Percentiles rank a stretch among this genome's conserved stretches.
Evolutionary conservation across 2,329 filamentous ascomycete species (phyloP).

Genomic region (Monosporascus sp.): DNA sequence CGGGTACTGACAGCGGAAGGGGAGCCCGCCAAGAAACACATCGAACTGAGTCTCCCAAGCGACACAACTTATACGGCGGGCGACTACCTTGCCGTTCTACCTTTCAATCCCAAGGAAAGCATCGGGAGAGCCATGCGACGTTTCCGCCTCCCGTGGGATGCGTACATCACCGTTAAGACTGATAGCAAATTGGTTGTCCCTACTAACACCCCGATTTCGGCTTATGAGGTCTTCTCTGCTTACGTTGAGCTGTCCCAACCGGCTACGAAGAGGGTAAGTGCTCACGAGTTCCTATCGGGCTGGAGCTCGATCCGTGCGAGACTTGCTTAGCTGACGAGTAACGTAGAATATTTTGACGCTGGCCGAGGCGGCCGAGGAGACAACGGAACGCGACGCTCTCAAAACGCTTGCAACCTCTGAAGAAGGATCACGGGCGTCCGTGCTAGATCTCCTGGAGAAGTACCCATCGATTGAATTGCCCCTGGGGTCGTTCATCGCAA

Average conservation of each 20-base stretch:
- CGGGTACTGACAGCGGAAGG: slow-evolving; percentile 44
- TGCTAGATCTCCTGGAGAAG: slow-evolving; percentile 65
- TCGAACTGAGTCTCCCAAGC: slow-evolving; percentile 63
- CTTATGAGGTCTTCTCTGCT: slow-evolving; percentile 58
- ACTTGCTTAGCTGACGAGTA: slow-evolving; percentile 5
- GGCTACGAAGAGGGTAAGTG: slow-evolving; percentile 58
- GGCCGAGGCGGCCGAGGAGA: slow-evolving; percentile 20
- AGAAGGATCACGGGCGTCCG: slow-evolving; percentile 52
- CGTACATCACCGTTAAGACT: slow-evolving; percentile 56
- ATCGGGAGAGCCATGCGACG: slow-evolving; percentile 59
- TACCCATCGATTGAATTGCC: slow-evolving; percentile 56
- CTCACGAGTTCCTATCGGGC: not conserved
- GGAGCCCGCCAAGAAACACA: slow-evolving; percentile 55
- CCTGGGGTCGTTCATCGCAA: slow-evolving; percentile 61
- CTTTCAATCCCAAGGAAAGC: slow-evolving; percentile 59
- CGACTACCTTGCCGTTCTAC: slow-evolving; percentile 71
- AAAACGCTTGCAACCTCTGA: slow-evolving; percentile 43
- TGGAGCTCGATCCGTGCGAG: not conserved
- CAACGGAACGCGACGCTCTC: slow-evolving; percentile 33
- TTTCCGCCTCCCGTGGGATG: slow-evolving; percentile 66
- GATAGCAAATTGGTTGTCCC: slow-evolving; percentile 49
- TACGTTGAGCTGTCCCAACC: slow-evolving; percentile 72
- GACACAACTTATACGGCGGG: slow-evolving; percentile 64
- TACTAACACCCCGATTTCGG: slow-evolving; percentile 51
- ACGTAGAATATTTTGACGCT: slow-evolving; percentile 33